Evolutionary conservation across 2,329 filamentous ascomycete genomes (phyloP), one percentile per base, ranked within the genome.

Genomic region (Fusarium illudens): DNA sequence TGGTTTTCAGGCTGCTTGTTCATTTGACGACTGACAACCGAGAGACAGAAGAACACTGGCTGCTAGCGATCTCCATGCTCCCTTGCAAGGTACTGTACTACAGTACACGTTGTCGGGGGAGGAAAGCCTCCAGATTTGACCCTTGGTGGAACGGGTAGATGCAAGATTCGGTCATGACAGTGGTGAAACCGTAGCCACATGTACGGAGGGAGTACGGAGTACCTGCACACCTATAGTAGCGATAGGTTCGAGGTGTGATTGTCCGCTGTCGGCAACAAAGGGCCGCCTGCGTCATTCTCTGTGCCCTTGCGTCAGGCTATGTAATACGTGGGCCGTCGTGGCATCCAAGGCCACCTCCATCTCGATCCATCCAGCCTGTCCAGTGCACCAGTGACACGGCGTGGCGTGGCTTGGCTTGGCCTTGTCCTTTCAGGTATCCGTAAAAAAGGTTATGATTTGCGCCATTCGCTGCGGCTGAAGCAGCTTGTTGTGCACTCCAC

Each of bases 101-200:
- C 42, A n/a, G n/a, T n/a, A 46, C 25, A 27, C 42, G 27, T 22
- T 27, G 42, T 46, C 25, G 15, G 42, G 42, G 42, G 42, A 46
- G 42, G 42, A 46, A 29, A 6, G 27, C 20, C 39, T 61, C 29
- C 33, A 33, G 8, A 60, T 36, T 30, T 19, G 20, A 36, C 34
- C 30, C 20, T 25, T 30, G 20, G 36, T 37, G 61, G 34, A 34
- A 64, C 48, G 37, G 25, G 39, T 34, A 48, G 52, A 62, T 33
- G 44, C 29, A 62, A 29, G 30, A 63, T 54, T 34, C 39, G 53
- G 50, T 32, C 46, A 60, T 60, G 60, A 46, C 46, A 67, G 51
- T 64, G 51, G 51, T 60, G 66, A 70, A 70, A 60, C 58, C 48
- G 37, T 46, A 60, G 58, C 66, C 48, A 64, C 58, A 63, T 62